phyloP scores from a whole-genome alignment of 345 rosid genomes.

The Eucalyptus regnans region DNA sequence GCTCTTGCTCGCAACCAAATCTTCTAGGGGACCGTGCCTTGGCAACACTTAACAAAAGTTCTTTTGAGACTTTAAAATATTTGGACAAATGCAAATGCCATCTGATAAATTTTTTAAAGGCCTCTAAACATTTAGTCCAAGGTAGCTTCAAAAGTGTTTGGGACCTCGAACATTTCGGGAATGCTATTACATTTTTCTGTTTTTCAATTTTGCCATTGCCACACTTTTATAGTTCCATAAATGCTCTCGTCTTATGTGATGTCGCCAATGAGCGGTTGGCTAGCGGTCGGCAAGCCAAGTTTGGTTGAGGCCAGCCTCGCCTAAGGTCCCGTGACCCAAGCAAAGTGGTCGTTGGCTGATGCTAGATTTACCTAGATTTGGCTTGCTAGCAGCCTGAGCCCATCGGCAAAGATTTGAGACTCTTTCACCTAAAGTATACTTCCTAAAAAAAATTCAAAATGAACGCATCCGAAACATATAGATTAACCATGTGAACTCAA shows the following conservation, averaged over 20 bases:
- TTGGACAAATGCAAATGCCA: background rate
- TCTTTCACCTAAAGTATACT: background rate
- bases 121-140: background rate
- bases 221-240: background rate
- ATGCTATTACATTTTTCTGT: background rate
- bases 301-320: accelerated
- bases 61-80: background rate
- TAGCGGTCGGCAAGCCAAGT: accelerated
- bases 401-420: background rate
- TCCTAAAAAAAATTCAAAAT: background rate
- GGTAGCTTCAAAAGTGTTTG: background rate
- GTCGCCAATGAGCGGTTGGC: accelerated
- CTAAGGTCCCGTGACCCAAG: accelerated
- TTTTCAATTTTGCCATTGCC: background rate
- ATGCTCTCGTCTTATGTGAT: background rate
- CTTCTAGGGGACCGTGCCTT: background rate
- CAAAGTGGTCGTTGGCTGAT: accelerated
- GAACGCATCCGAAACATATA: background rate
- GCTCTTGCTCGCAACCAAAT: background rate
- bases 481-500: background rate
- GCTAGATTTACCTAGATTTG: background rate
- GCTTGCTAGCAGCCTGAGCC: accelerated
- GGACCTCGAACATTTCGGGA: background rate
- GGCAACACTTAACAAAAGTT: background rate
- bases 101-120: background rate